phyloP scores from a whole-genome alignment of 192 early-diverging fungal species.

The Kickxella alabastrina region DNA sequence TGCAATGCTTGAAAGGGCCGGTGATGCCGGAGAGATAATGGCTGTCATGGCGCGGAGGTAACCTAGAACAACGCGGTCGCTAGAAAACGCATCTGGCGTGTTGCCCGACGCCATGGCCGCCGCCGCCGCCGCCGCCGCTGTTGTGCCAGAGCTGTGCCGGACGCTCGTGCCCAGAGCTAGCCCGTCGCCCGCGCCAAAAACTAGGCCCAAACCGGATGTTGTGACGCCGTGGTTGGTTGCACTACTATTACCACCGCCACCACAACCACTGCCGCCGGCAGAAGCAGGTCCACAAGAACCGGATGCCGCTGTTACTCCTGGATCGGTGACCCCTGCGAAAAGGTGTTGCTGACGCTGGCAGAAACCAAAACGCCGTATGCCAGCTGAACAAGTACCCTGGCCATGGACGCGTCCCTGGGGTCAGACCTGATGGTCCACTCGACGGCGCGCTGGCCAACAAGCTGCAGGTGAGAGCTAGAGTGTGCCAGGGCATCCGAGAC shows the following conservation, averaged over 20 bases:
- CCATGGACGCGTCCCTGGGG: slow-evolving; percentile 25
- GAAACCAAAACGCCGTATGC: slow-evolving; percentile 33
- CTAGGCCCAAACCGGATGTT: slow-evolving; percentile 31
- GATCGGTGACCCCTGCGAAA: slow-evolving; percentile 2
- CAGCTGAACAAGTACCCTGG: slow-evolving; percentile 39
- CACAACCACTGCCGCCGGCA: background rate
- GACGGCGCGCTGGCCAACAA: slow-evolving; percentile 38
- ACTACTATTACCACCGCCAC: background rate
- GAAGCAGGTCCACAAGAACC: background rate
- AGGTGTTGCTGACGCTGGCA: slow-evolving; percentile 19
- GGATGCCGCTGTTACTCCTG: too few relatives aligned
- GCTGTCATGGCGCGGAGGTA: slow-evolving; percentile 29
- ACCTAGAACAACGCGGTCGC: slow-evolving; percentile 27
- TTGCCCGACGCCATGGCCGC: background rate
- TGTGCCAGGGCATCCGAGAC: slow-evolving; percentile 37
- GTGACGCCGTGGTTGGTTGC: background rate
- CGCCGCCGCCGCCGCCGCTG: slow-evolving; percentile 1
- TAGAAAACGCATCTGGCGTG: slow-evolving; percentile 1
- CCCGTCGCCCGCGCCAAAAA: slow-evolving; percentile 18
- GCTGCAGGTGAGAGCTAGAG: slow-evolving; percentile 19
- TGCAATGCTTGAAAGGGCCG: background rate
- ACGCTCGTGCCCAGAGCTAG: background rate
- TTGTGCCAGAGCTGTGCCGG: slow-evolving; percentile 1
- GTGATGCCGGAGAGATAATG: slow-evolving; percentile 5
- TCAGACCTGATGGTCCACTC: slow-evolving; percentile 37